A percentile compares a stretch with the other conserved stretches of the same genome.
phyloP scores from a whole-genome alignment of 495 filamentous ascomycete genomes.

The Penicillium herquei region DNA sequence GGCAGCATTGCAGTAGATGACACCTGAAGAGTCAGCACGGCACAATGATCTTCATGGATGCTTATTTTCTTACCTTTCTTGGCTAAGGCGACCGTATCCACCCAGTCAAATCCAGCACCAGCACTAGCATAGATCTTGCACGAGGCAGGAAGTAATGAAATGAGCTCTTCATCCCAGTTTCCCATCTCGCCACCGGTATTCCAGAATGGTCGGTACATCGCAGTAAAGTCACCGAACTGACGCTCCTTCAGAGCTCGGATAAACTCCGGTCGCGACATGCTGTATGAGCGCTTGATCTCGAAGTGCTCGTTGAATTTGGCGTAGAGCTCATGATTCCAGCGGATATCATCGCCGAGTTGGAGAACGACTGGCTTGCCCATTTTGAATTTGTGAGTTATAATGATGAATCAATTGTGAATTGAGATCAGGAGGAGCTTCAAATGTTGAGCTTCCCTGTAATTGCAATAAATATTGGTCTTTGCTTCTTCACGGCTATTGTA shows the following conservation, averaged over 20 bases:
- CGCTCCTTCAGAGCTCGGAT: constrained; percentile 59
- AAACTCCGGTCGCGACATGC: constrained; percentile 55
- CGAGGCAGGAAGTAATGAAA: constrained; percentile 59
- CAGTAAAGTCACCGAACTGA: constrained; percentile 69
- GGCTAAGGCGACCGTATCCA: constrained; percentile 64
- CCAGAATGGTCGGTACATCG: constrained; percentile 77
- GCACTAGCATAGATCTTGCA: constrained; percentile 71
- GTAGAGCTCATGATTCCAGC: constrained; percentile 62
- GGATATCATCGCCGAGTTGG: constrained; percentile 67
- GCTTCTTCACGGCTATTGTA: constrained; percentile 1
- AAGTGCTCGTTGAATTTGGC: constrained; percentile 54
- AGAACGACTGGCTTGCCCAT: constrained; percentile 50
- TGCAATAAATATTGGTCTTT: constrained; percentile 2
- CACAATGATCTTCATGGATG: background rate
- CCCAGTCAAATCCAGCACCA: constrained; percentile 77
- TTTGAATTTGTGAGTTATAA: constrained; percentile 6
- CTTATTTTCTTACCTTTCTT: constrained; percentile 53
- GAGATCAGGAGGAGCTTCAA: background rate
- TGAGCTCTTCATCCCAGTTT: constrained; percentile 69
- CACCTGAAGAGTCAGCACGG: constrained; percentile 38
- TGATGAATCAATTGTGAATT: background rate
- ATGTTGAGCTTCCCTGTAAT: background rate
- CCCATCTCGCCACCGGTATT: constrained; percentile 79
- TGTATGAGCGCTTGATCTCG: constrained; percentile 50
- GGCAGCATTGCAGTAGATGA: constrained; percentile 71